These are phyloP conservation scores for Dipodascopsis uninucleata DNA, from an alignment of 805 yeast species.

Conservation along the genomic window DNA sequence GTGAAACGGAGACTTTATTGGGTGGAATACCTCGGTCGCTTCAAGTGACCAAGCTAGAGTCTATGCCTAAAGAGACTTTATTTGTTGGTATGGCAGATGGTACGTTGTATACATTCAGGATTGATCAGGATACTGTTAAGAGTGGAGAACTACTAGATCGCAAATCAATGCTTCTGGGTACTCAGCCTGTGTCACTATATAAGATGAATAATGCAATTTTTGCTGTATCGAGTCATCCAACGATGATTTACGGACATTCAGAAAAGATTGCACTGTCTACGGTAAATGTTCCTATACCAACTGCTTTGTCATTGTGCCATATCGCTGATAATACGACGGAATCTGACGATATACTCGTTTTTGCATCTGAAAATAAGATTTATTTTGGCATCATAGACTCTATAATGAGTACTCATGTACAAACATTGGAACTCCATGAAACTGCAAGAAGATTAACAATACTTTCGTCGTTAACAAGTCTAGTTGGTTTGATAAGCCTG, in stretches of 20 bases:
- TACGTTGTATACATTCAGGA: slow-evolving; percentile 13
- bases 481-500: slow-evolving; percentile 19
- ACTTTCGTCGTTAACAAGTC: slow-evolving; percentile 8
- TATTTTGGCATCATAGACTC: slow-evolving; percentile 22
- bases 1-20: slow-evolving; percentile 6
- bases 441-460: slow-evolving; percentile 24
- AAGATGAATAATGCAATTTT: slow-evolving; percentile 10
- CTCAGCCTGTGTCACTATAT: slow-evolving; percentile 23
- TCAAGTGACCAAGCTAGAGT: slow-evolving; percentile 9
- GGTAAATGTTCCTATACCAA: slow-evolving; percentile 18
- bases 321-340: slow-evolving; percentile 5
- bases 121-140: slow-evolving; percentile 4
- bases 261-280: slow-evolving; percentile 17
- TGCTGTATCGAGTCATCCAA: slow-evolving; percentile 25
- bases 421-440: slow-evolving; percentile 24
- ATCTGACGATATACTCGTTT: slow-evolving; percentile 11
- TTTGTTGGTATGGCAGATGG: slow-evolving; percentile 27
- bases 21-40: slow-evolving; percentile 23
- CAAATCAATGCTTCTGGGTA: slow-evolving; percentile 17
- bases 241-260: slow-evolving; percentile 21
- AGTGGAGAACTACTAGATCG: slow-evolving; percentile 16
- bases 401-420: slow-evolving; percentile 26
- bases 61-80: slow-evolving; percentile 13
- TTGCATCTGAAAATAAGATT: slow-evolving; percentile 18
- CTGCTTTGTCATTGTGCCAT: slow-evolving; percentile 18